A percentile compares a stretch with the other conserved stretches of the same genome.
These are phyloP conservation scores for Phialophora verrucosa DNA, from an alignment of 2,329 filamentous ascomycete genomes.

Conservation along the genomic window DNA sequence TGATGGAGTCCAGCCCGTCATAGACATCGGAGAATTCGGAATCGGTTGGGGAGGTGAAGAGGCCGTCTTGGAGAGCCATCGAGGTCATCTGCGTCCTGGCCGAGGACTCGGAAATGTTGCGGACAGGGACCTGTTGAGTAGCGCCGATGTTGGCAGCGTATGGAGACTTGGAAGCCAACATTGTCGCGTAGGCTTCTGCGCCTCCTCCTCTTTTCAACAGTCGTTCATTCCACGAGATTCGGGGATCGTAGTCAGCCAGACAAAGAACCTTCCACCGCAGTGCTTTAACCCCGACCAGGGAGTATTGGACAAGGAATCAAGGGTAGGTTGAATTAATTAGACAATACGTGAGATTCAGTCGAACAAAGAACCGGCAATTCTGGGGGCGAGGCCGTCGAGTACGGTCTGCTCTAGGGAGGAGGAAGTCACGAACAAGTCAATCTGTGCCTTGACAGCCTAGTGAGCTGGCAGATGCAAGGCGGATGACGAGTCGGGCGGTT, in stretches of 20 bases:
- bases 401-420: not conserved
- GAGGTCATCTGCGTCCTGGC: slow-evolving; percentile 46
- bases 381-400: not conserved
- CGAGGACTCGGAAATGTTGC: slow-evolving; percentile 37
- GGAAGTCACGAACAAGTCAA: slow-evolving; percentile 1
- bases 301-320: not conserved
- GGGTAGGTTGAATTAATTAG: not conserved
- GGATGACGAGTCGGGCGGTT: slow-evolving; percentile 29
- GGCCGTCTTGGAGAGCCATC: slow-evolving; percentile 46
- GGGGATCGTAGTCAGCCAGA: not conserved
- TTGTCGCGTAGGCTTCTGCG: slow-evolving; percentile 34
- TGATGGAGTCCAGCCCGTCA: slow-evolving; percentile 75
- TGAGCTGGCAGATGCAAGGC: slow-evolving; percentile 8
- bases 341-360: slow-evolving; percentile 4
- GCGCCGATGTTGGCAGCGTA: slow-evolving; percentile 45
- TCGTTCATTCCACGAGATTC: slow-evolving; percentile 11
- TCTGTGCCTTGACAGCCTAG: slow-evolving; percentile 5
- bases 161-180: slow-evolving; percentile 52
- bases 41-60: slow-evolving; percentile 82
- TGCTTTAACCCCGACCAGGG: not conserved
- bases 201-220: slow-evolving; percentile 21
- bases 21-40: slow-evolving; percentile 84
- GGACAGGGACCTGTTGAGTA: slow-evolving; percentile 30
- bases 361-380: slow-evolving; percentile 9
- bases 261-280: not conserved